Evolutionary conservation across 176 grass and related monocot genomes (phyloP), one percentile per base, ranked within the genome.

Genomic region (Musa beccarii): DNA sequence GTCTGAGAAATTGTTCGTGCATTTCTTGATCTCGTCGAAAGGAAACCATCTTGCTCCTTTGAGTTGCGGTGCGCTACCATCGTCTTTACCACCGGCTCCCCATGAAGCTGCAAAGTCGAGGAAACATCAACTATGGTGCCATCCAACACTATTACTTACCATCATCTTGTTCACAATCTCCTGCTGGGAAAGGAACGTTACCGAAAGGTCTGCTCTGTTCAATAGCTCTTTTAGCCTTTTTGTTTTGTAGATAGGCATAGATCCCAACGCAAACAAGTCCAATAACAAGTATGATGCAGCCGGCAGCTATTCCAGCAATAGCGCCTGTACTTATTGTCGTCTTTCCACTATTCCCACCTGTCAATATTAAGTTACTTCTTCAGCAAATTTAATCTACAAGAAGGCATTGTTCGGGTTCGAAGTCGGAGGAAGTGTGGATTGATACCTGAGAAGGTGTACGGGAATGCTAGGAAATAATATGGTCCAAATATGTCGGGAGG

Each of bases 231-330:
- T 53, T 67, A 72, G 83, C 83, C 57, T 11, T 83, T 81, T 69
- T 89, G 80, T 82, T 99, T 77, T 89, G 91, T 71, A 71, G 81
- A 51, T 86, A 70, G 69, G 90, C 91, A 81, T 91, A 99, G 63
- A 94, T 63, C 43, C 74, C 86, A 52, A 88, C 51, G 7, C 52
- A 55, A 89, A 87, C 77, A 72, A 99, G 83, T 53, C 79, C 90
- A 75, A 94, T 69, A 54, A 92, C 59, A 78, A 96, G 73, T 79
- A 92, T 22, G 66, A 81, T 75, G 50, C 89, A 83, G 68, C 75
- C 87, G 65, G 71, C 83, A 53, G 87, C 87, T 83, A 92, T 90
- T 74, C 89, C 89, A 81, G 76, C 87, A 66, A 92, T 56, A 70
- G 50, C 76, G 14, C 78, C 85, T 83, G 74, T 88, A 65, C 78